Conservation (phyloP, 2,329 filamentous ascomycete species). For the Colletotrichum chlorophyti region DNA sequence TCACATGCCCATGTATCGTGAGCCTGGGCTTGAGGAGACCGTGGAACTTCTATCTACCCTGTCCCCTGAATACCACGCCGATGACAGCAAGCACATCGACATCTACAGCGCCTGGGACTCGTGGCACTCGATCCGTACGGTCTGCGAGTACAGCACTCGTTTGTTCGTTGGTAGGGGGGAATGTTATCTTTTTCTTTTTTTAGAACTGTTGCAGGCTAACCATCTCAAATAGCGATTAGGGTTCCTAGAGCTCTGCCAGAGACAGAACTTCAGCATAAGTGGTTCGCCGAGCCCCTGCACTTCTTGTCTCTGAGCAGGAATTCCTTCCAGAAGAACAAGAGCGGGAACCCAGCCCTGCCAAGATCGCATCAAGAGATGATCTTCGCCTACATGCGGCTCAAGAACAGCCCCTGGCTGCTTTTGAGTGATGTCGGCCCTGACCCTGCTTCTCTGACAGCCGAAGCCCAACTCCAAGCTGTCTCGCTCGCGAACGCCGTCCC, state of each 20-base stretch:
- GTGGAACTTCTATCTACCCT: constrained; percentile 58
- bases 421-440: constrained; percentile 67
- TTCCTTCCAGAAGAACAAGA: constrained; percentile 66
- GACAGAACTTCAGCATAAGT: constrained; percentile 66
- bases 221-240: constrained; percentile 52
- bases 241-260: constrained; percentile 66
- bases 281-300: constrained; percentile 74
- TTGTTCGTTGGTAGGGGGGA: constrained; percentile 89
- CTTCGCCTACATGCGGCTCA: constrained; percentile 68
- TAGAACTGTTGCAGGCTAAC: not conserved
- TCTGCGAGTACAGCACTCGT: constrained; percentile 84
- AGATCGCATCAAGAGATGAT: constrained; percentile 68
- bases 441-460: constrained; percentile 17
- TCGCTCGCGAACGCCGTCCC: constrained; percentile 36
- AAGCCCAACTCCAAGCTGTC: constrained; percentile 25
- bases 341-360: constrained; percentile 67
- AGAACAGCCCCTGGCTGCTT: constrained; percentile 67
- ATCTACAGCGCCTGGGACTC: constrained; percentile 88
- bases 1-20: constrained; percentile 83
- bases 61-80: constrained; percentile 41
- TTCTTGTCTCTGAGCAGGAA: constrained; percentile 62
- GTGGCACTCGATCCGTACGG: constrained; percentile 86
- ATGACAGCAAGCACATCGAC: constrained; percentile 59
- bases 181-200: constrained; percentile 15
- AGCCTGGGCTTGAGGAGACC: constrained; percentile 64